Evolutionary conservation across 2,329 filamentous ascomycete genomes (phyloP).

Genomic region (Aspergillus phoenicis): DNA sequence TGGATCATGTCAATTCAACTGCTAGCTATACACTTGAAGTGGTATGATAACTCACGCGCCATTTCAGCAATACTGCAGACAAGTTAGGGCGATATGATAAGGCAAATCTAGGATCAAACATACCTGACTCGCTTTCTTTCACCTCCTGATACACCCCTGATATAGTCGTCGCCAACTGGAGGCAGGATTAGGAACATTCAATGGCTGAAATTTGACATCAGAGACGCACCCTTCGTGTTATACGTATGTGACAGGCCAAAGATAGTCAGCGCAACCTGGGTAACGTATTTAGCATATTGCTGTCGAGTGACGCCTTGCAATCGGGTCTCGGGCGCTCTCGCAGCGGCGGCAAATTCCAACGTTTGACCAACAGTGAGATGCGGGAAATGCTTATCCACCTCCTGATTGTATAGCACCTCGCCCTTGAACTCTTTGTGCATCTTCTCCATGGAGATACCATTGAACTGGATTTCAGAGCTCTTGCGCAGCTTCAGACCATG

Average conservation of each 20-base stretch:
- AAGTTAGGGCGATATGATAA: conserved; percentile 18
- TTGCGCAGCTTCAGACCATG: conserved; percentile 74
- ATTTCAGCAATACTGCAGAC: conserved; percentile 40
- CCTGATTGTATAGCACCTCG: conserved; percentile 44
- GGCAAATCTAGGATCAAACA: conserved; percentile 24
- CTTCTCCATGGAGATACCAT: conserved; percentile 63
- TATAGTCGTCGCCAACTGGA: conserved; percentile 55
- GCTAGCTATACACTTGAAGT: background rate
- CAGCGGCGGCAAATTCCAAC: conserved; percentile 57
- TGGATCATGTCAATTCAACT: conserved; percentile 14
- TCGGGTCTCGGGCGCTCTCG: conserved; percentile 50
- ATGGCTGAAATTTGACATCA: background rate
- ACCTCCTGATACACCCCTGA: conserved; percentile 64
- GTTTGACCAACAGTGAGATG: conserved; percentile 61
- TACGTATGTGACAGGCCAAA: conserved; percentile 46
- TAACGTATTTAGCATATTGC: conserved; percentile 46
- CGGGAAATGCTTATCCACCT: conserved; percentile 56
- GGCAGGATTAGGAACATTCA: conserved; percentile 3
- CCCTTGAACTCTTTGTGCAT: conserved; percentile 66
- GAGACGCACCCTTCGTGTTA: conserved; percentile 47
- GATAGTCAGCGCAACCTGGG: conserved; percentile 45
- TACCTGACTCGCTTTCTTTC: conserved; percentile 62
- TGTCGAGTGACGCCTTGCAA: conserved; percentile 47
- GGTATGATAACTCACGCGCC: conserved; percentile 29
- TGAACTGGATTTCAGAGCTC: conserved; percentile 77